Base-by-base conservation (phyloP, 1,139 yeast genomes). In the Hyphopichia fennica region DNA sequence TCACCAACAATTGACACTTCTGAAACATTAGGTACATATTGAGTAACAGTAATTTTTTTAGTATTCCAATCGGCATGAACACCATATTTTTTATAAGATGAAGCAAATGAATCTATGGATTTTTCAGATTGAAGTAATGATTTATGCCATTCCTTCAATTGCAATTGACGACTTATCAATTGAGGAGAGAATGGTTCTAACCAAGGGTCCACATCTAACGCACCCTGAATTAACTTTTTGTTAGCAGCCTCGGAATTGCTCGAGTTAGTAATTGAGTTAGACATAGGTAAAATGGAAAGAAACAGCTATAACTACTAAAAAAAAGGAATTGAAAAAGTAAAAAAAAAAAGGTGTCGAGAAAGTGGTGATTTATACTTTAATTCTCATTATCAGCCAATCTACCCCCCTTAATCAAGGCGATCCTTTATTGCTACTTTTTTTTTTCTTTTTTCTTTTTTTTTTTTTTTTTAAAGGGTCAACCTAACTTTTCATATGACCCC, bases 1-100 rank as follows among this genome's bases (percentile, higher is more conserved):
- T 91, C 98, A 10, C 99, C 99, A 43, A 88, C 84, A 29, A 93
- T 62, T 39, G 81, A 76, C 1, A 95, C 97, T 38, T 63, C 70
- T 7, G 58, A 58, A 2, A 96, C 98, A 56, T 88, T 84, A 7
- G 98, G 99, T 2, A 95, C 90, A 81, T 96, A 91, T 63, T 91
- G 96, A 27, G 78, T 72, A 54, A 87, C 84, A 2, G 68, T 62
- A 39, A 91, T 79, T 13, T 77, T 73, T 43, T 81, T 81, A 35
- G 77, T 72, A 11, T 51, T 47, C 34, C 65, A 60, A 49, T 77
- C 67, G 15, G 85, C 82, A 53, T 88, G 91, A 48, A 93, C 69
- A 1, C 99, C 99, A 63, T 84, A 87, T 15, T 63, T 59, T 54
- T 82, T 70, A 63, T 89, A 93, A 5, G 87, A 79, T 41, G 71